phyloP scores from a whole-genome alignment of 2,329 filamentous ascomycete species.

The Sclerotinia sclerotiorum region DNA sequence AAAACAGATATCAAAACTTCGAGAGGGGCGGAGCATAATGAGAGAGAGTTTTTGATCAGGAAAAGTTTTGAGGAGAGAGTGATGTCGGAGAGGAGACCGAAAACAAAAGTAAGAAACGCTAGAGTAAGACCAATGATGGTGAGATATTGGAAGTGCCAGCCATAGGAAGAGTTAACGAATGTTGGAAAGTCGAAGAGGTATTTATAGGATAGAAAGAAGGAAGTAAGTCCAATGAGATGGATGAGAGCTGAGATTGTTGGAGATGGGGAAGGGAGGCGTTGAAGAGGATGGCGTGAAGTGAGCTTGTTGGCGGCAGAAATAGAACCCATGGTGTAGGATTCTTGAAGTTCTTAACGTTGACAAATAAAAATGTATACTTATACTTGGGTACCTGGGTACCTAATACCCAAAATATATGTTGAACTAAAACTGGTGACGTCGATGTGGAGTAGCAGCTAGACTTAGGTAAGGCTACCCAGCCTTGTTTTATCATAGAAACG shows the following conservation, averaged over 20 bases:
- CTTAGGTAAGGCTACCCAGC: conserved; percentile 1
- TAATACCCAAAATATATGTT: neutral
- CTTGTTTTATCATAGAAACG: neutral
- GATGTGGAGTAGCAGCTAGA: neutral
- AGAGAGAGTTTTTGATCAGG: conserved; percentile 64
- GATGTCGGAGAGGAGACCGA: conserved; percentile 65
- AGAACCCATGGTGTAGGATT: neutral
- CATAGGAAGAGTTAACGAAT: conserved; percentile 58
- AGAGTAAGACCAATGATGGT: conserved; percentile 70
- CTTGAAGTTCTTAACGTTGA: neutral
- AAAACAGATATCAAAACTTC: conserved; percentile 69
- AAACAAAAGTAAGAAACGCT: conserved; percentile 58
- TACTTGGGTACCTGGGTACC: neutral
- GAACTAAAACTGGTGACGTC: neutral
- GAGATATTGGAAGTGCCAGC: conserved; percentile 55
- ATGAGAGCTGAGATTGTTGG: conserved; percentile 61
- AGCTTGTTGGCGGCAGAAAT: conserved; percentile 9
- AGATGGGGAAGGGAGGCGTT: conserved; percentile 65
- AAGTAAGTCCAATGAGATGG: conserved; percentile 56
- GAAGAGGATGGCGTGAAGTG: conserved; percentile 55
- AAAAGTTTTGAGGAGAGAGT: conserved; percentile 60
- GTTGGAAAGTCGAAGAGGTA: conserved; percentile 53
- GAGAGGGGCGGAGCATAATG: conserved; percentile 65
- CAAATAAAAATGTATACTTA: neutral
- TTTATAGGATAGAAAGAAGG: conserved; percentile 54